Evolutionary conservation across 768 basidiomycete genomes (phyloP).

Genomic region (Tylopilus balloui): DNA sequence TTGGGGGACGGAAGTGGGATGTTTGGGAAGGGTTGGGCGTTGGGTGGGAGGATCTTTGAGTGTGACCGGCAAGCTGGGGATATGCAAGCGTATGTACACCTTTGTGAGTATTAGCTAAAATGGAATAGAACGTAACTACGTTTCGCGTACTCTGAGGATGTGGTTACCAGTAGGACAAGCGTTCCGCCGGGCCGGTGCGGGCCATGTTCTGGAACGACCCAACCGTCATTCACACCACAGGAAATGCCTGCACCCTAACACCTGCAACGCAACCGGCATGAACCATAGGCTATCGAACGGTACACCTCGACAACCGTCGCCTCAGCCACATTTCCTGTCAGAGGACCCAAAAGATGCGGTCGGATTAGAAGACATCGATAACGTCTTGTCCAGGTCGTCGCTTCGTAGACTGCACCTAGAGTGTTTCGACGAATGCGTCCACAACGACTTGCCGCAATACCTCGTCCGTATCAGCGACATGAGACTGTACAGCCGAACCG

Average conservation of each 20-base stretch:
- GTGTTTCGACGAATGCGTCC: conserved; percentile 6
- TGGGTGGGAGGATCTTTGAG: conserved; percentile 35
- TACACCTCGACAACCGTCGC: background rate
- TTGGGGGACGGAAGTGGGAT: conserved; percentile 54
- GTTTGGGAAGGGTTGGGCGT: conserved; percentile 58
- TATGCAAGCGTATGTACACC: too few relatives aligned
- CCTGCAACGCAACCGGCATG: background rate
- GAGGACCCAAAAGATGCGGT: background rate
- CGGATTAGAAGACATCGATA: background rate
- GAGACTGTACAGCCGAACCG: conserved; percentile 4
- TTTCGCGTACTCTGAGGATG: too few relatives aligned
- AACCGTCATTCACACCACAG: too few relatives aligned
- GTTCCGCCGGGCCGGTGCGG: too few relatives aligned
- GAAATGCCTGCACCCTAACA: too few relatives aligned
- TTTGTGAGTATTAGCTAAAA: too few relatives aligned
- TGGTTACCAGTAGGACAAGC: too few relatives aligned
- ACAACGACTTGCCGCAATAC: conserved; percentile 15
- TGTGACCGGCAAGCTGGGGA: too few relatives aligned
- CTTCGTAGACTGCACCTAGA: background rate
- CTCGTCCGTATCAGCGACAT: conserved; percentile 14
- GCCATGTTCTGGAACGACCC: too few relatives aligned
- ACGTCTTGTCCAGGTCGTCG: background rate
- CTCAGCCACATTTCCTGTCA: background rate
- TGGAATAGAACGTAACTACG: too few relatives aligned
- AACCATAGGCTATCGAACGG: background rate